Evolutionary conservation across 768 basidiomycete genomes (phyloP), one percentile per base, ranked within the genome.

Genomic region (Lentinula sp.): DNA sequence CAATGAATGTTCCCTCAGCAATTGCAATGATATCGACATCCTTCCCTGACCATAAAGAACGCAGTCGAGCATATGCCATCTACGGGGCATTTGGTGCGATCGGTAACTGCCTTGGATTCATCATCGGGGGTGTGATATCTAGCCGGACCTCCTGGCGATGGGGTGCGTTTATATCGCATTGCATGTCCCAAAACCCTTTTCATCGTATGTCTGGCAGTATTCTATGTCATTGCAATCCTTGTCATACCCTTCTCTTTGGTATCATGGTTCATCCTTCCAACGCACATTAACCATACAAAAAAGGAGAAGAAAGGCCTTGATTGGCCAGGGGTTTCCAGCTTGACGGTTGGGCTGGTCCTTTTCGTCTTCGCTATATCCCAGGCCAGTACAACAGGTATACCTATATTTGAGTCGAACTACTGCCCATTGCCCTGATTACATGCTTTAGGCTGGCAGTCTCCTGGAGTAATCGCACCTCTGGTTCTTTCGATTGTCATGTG

Each of bases 61-160:
- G 81, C 61, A 72, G 78, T 58, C 71, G 71, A 32, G 82, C 80
- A 3, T 73, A 82, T 40, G 72, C 72, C 8, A 62, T 78, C 0
- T 76, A 81, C 60, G 81, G 79, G 57, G 75, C 77, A 7, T 70
- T 74, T 34, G 81, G 79, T 42, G 76, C 74, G 9, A 55, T 80
- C 34, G 81, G 77, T 13, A 79, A 81, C 64, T 73, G 74, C 6
- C 59, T 70, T 37, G 78, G 77, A 2, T 65, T 77, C n/a, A 51
- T 76, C 32, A 66, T 79, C 4, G 79, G 79, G 10, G 80, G 76
- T 1, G 42, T 75, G n/a, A 70, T 80, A 45, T 74, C 76, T 3
- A 63, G 70, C 52, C 69, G 66, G 15, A 65, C 69, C 7, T 74
- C 77, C 21, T 83, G 76, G 69, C 69, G 65, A 40, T 82, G 80